Base-by-base conservation (phyloP, 768 basidiomycete species). In the Suillus paluster region DNA sequence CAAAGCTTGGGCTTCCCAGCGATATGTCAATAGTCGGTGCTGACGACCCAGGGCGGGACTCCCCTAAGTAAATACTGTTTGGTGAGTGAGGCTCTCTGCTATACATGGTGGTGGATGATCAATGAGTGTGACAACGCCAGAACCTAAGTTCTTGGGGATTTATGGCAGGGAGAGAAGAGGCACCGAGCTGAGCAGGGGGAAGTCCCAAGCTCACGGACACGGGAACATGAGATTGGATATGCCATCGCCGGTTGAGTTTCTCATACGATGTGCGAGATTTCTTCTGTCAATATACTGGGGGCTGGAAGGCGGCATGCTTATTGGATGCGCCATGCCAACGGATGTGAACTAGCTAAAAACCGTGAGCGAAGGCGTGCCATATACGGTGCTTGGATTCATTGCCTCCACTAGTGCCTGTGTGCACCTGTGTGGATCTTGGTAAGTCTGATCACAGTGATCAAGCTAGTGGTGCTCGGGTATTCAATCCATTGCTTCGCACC, bases 11-110 rank as follows among this genome's bases (percentile, higher is more conserved):
- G n/a, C 64, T 61, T n/a, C 64, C 68, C 4, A 67, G 63, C 30
- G 63, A 54, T 11, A 67, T 52, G 23, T 71, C 66, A 41, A 71
- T 38, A 39, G 70, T 70, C 5, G 68, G 62, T 2, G 70, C 63
- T 14, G 62, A 62, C 19, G 70, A 70, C 2, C 44, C 42, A 4
- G 68, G 57, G 25, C 52, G 54, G 50, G 45, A 61, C 15, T 64
- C 63, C 8, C 10, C 33, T 7, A 27, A 61, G 36, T 46, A 42
- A 25, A 42, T n/a, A 21, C 52, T 12, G 19, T n/a, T 53, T 45
- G 56, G 63, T 5, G 61, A 44, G 21, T 34, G 15, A 27, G 63
- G 45, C 10, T 59, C 38, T 30, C 53, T 48, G 60, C 56, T 49
- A 45, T 15, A 55, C 53, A 54, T 64, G 17, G 54, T 56, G 30